These are phyloP conservation scores for Leccinum subatratum DNA, from an alignment of 1,284 basidiomycete species.

Conservation along the genomic window DNA sequence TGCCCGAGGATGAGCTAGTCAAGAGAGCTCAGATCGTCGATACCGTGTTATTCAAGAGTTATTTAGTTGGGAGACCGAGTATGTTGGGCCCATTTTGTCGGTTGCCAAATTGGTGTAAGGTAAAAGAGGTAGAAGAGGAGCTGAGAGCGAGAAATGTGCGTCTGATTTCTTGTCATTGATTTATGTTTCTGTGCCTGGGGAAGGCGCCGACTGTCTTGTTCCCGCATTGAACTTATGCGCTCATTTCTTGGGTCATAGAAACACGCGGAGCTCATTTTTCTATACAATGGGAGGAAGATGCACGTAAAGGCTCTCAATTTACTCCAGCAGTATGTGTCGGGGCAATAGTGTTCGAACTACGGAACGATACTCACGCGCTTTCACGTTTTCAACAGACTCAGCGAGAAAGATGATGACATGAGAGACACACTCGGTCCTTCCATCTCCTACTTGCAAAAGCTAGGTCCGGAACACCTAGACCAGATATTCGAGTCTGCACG, in stretches of 20 bases:
- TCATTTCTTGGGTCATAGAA: constrained; percentile 50
- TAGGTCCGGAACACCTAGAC: constrained; percentile 75
- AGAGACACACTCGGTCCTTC: constrained; percentile 81
- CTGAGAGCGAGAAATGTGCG: constrained; percentile 75
- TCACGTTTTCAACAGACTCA: constrained; percentile 48
- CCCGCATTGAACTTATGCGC: neutral
- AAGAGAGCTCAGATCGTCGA: constrained; percentile 91
- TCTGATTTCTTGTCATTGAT: neutral
- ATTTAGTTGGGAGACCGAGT: constrained; percentile 78
- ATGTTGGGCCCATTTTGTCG: constrained; percentile 87
- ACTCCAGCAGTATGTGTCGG: constrained; percentile 58
- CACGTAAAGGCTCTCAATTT: constrained; percentile 84
- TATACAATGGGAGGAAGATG: constrained; percentile 95
- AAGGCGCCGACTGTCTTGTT: neutral
- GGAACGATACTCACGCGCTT: neutral
- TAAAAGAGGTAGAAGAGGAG: constrained; percentile 89
- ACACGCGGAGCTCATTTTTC: constrained; percentile 83
- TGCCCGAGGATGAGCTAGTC: constrained; percentile 77
- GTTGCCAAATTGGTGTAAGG: constrained; percentile 95
- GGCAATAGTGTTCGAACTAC: neutral
- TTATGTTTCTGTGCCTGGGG: neutral
- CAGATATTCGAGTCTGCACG: constrained; percentile 76
- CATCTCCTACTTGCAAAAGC: constrained; percentile 85
- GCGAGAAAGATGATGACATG: constrained; percentile 72
- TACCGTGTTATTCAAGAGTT: constrained; percentile 93